A percentile compares a stretch with the other conserved stretches of the same genome.
Conservation (phyloP, 805 yeast genomes). For the Tanozyma kutaoensis region DNA sequence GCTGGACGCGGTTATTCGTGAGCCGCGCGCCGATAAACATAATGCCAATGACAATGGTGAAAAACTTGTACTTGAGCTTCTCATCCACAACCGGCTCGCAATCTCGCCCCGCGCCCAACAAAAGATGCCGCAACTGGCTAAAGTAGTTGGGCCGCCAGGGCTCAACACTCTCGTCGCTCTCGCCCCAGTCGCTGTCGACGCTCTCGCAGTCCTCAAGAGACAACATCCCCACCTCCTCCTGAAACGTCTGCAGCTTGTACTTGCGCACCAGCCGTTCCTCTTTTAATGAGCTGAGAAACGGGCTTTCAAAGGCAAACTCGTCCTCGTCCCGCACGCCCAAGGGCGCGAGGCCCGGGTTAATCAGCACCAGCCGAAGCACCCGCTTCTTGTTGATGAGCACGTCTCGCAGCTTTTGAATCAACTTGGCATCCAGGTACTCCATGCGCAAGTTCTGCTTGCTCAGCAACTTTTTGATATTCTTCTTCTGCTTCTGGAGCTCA, state of each 20-base stretch:
- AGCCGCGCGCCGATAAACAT: slow-evolving; percentile 24
- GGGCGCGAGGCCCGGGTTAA: slow-evolving; percentile 12
- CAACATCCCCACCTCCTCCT: background rate
- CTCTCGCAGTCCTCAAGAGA: slow-evolving; percentile 3
- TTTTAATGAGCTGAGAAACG: slow-evolving; percentile 4
- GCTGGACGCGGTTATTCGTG: slow-evolving; percentile 4
- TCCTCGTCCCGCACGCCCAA: no score
- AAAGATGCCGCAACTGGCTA: slow-evolving; percentile 19
- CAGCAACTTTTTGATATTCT: slow-evolving; percentile 24
- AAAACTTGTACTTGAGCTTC: slow-evolving; percentile 25
- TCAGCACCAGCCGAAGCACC: slow-evolving; percentile 25
- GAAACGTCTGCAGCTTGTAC: slow-evolving; percentile 22
- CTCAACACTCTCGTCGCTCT: slow-evolving; percentile 3
- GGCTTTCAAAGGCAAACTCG: slow-evolving; percentile 7
- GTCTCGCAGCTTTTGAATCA: slow-evolving; percentile 34
- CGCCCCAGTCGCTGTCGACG: slow-evolving; percentile 5
- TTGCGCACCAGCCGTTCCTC: slow-evolving; percentile 15
- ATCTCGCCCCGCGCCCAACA: slow-evolving; percentile 15
- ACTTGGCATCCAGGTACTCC: slow-evolving; percentile 41
- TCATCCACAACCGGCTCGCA: slow-evolving; percentile 21
- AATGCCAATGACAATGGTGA: slow-evolving; percentile 28
- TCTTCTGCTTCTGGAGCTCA: slow-evolving; percentile 35
- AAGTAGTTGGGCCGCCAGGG: slow-evolving; percentile 11
- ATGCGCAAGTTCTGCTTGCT: slow-evolving; percentile 22
- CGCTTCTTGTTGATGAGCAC: slow-evolving; percentile 29